Conservation (phyloP, 2,329 filamentous ascomycete species). For the Ophiostoma ips region DNA sequence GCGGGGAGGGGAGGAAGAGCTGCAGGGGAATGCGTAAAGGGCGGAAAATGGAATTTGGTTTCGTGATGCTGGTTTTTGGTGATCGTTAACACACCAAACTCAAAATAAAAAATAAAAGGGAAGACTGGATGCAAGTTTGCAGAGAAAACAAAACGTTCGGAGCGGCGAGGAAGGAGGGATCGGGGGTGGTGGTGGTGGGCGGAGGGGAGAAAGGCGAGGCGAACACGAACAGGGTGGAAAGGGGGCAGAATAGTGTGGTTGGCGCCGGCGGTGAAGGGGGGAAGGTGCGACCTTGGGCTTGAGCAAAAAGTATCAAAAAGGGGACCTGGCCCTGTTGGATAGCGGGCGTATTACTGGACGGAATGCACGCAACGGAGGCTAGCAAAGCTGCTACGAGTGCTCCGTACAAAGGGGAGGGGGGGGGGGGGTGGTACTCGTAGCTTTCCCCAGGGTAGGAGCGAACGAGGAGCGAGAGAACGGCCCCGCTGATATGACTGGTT, state of each 20-base stretch:
- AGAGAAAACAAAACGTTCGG: not conserved
- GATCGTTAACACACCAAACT: too few species aligned
- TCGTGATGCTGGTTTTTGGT: too few species aligned
- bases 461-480: not conserved
- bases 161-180: not conserved
- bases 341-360: not conserved
- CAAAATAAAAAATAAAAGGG: too few species aligned
- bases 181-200: not conserved
- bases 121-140: not conserved
- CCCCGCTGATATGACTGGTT: not conserved
- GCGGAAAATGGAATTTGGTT: not conserved
- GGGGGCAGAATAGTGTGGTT: constrained; percentile 12
- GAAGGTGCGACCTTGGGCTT: constrained; percentile 1
- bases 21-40: too few species aligned
- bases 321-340: not conserved
- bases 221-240: constrained; percentile 6
- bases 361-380: not conserved
- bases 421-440: too few species aligned
- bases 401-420: not conserved
- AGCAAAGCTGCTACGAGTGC: too few species aligned
- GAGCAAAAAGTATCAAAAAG: not conserved
- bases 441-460: not conserved
- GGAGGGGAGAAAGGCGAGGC: not conserved
- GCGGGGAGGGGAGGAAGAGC: not conserved
- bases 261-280: constrained; percentile 9